Evolutionary conservation across 2,329 filamentous ascomycete species (phyloP).

Genomic region (Penicillium sp.): DNA sequence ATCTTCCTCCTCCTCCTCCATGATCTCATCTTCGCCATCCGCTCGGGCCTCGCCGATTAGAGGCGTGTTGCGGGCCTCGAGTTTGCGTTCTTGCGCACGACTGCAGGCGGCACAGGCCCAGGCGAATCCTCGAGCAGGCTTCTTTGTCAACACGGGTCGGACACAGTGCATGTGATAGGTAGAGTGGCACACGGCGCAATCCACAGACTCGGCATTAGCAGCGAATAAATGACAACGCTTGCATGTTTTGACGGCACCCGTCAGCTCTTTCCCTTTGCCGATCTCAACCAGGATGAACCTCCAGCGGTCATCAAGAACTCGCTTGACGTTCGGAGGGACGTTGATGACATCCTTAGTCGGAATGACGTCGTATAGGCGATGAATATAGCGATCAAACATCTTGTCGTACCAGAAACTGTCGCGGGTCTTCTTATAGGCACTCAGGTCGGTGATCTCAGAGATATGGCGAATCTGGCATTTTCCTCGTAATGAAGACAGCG

Average conservation of each 20-base stretch:
- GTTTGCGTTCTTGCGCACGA: conserved; percentile 85
- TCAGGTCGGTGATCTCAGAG: conserved; percentile 75
- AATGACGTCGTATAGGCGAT: conserved; percentile 95
- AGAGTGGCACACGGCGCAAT: conserved; percentile 89
- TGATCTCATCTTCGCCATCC: conserved; percentile 60
- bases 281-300: conserved; percentile 93
- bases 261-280: conserved; percentile 88
- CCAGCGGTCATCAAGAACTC: conserved; percentile 92
- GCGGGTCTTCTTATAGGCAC: conserved; percentile 75
- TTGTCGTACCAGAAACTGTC: conserved; percentile 97
- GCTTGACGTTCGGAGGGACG: conserved; percentile 90
- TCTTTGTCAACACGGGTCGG: conserved; percentile 83
- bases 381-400: conserved; percentile 95
- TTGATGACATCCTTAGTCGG: conserved; percentile 91
- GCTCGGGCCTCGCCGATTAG: conserved; percentile 54
- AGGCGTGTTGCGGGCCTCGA: conserved; percentile 85
- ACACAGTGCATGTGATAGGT: conserved; percentile 99
- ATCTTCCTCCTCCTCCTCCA: conserved; percentile 65
- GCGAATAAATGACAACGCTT: conserved; percentile 89
- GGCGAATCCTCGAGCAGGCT: conserved; percentile 93
- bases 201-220: conserved; percentile 92
- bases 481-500: conserved; percentile 83
- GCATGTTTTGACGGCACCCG: conserved; percentile 91
- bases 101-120: conserved; percentile 98
- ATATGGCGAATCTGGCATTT: conserved; percentile 89